phyloP scores from a whole-genome alignment of 2,329 filamentous ascomycete genomes.

The Cadophora luteo-olivacea region DNA sequence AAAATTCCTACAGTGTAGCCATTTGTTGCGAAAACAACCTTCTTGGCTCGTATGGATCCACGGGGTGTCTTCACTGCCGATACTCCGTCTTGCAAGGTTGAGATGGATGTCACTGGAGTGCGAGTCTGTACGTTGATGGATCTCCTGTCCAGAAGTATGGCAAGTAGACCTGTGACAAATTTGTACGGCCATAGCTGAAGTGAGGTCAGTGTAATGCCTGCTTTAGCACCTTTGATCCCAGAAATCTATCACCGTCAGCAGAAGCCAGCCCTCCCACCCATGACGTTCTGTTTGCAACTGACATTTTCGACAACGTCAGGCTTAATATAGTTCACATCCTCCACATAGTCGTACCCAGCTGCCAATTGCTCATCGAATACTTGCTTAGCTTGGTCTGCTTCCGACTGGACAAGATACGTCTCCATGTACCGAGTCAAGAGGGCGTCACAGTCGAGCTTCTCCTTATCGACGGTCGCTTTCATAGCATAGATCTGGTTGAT shows the following conservation, averaged over 20 bases:
- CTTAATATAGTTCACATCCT: conserved; percentile 25
- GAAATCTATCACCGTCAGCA: conserved; percentile 17
- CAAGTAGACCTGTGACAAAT: conserved; percentile 58
- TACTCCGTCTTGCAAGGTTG: conserved; percentile 35
- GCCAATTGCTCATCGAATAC: conserved; percentile 7
- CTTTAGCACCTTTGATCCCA: conserved; percentile 38
- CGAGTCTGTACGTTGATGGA: conserved; percentile 59
- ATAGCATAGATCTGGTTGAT: too few species aligned
- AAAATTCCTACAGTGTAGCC: conserved; percentile 68
- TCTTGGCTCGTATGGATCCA: conserved; percentile 58
- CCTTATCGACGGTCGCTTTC: too few species aligned
- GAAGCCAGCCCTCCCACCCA: not conserved
- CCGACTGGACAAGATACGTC: conserved; percentile 3
- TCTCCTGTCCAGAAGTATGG: conserved; percentile 49
- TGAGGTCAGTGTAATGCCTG: conserved; percentile 32
- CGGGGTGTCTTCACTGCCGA: conserved; percentile 60
- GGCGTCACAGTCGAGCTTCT: too few species aligned
- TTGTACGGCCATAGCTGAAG: conserved; percentile 62
- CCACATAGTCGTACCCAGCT: conserved; percentile 12
- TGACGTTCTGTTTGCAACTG: conserved; percentile 18
- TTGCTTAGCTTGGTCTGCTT: conserved; percentile 30
- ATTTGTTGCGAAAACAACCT: conserved; percentile 71
- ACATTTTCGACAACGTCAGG: conserved; percentile 26
- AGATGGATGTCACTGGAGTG: conserved; percentile 50
- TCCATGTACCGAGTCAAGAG: too few species aligned